Evolutionary conservation across 2,329 filamentous ascomycete genomes (phyloP).

Genomic region (Neocucurbitaria cava): DNA sequence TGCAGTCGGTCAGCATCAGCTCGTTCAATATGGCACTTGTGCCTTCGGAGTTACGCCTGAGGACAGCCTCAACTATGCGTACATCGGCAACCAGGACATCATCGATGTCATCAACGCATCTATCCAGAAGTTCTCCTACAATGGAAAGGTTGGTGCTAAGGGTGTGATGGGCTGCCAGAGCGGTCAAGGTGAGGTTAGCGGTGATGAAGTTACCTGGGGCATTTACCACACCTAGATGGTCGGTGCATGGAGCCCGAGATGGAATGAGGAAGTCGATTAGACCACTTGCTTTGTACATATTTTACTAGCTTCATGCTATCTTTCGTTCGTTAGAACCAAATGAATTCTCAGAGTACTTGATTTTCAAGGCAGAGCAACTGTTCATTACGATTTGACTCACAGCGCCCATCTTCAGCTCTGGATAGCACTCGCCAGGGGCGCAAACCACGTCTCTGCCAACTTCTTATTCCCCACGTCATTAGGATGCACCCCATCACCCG

Average conservation of each 20-base stretch:
- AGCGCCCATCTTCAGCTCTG: neutral
- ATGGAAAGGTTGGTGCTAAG: neutral
- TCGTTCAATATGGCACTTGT: too few species aligned
- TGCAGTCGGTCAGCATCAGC: too few species aligned
- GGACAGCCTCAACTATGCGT: neutral
- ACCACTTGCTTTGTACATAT: too few species aligned
- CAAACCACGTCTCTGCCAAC: conserved; percentile 22
- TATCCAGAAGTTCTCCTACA: neutral
- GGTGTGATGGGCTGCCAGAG: neutral
- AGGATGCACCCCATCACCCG: conserved; percentile 34
- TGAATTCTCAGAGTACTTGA: too few species aligned
- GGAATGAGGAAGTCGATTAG: too few species aligned
- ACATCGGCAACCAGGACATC: conserved; percentile 2
- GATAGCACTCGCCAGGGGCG: conserved; percentile 13
- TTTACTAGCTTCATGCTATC: too few species aligned
- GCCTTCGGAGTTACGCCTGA: conserved; percentile 44
- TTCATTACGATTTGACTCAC: too few species aligned
- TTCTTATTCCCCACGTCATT: conserved; percentile 25
- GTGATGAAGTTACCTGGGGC: neutral
- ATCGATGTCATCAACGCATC: neutral
- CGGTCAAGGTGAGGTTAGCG: neutral
- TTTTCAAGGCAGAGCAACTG: too few species aligned
- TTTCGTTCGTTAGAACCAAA: too few species aligned
- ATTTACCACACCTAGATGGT: neutral
- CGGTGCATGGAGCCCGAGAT: too few species aligned